phyloP scores from a whole-genome alignment of 805 yeast genomes.

The Kluyveromyces nonfermentans region DNA sequence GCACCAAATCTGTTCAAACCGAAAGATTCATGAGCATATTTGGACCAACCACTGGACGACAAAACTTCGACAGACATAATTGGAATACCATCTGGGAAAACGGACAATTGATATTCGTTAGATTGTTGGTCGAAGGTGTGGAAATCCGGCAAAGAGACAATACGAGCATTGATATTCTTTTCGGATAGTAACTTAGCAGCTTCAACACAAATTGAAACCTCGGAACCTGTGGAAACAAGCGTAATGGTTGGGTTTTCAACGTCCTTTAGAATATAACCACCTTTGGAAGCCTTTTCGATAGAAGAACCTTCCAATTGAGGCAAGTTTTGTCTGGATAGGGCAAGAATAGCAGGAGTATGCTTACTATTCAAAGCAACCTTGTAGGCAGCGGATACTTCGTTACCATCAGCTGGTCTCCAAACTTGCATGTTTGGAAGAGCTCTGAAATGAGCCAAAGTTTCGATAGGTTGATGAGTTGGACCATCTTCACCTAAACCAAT shows the following conservation, averaged over 20 bases:
- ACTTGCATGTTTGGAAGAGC: slow-evolving; percentile 74
- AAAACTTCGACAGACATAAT: slow-evolving; percentile 88
- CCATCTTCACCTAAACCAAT: slow-evolving; percentile 91
- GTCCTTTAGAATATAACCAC: slow-evolving; percentile 76
- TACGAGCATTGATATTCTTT: slow-evolving; percentile 62
- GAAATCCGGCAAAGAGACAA: slow-evolving; percentile 92
- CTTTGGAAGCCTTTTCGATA: slow-evolving; percentile 84
- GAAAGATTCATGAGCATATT: slow-evolving; percentile 92
- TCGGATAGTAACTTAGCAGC: slow-evolving; percentile 63
- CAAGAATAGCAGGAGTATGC: slow-evolving; percentile 63
- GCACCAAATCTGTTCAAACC: slow-evolving; percentile 96
- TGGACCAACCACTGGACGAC: slow-evolving; percentile 86
- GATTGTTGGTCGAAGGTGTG: slow-evolving; percentile 80
- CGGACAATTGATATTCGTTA: slow-evolving; percentile 68
- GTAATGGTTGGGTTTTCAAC: slow-evolving; percentile 57
- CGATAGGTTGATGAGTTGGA: slow-evolving; percentile 90
- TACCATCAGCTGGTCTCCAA: slow-evolving; percentile 93
- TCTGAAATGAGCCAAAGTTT: slow-evolving; percentile 79
- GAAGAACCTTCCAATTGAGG: slow-evolving; percentile 92
- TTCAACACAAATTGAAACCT: slow-evolving; percentile 69
- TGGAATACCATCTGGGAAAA: slow-evolving; percentile 93
- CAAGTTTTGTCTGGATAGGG: slow-evolving; percentile 77
- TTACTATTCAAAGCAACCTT: slow-evolving; percentile 50
- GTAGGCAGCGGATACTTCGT: slow-evolving; percentile 80
- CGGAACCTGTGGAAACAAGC: slow-evolving; percentile 89